Base-by-base conservation (phyloP, 495 filamentous ascomycete genomes). In the Neurospora sp. region DNA sequence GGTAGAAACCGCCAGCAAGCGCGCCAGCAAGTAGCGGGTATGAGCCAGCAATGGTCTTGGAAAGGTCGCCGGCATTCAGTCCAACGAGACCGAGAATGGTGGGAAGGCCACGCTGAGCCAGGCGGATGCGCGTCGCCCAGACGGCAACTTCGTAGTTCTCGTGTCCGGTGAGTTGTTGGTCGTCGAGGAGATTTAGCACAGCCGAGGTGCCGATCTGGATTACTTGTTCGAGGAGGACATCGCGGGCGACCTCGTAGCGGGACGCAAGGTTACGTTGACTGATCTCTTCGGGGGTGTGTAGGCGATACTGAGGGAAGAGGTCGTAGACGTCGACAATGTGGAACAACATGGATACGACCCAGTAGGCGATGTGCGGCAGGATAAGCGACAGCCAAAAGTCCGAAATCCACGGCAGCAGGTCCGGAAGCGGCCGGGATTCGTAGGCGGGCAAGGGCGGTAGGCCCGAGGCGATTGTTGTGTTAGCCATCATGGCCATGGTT, bases 251-350 rank as follows among this genome's bases (percentile, higher is more conserved):
- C 74, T 97, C 90, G 81, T 86, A 91, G 70, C 92, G 87, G 70
- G 91, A 88, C 68, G 93, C 95, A 76, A 91, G 93, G 82, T 98
- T 98, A 72, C 95, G 86, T 81, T 93, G 91, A 20, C 90, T 79
- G 71, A 97, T 87, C 77, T 97, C 95, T 69, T 92, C 93, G 38
- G 95, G 94, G 0, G 95, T 97, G 85, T 97, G 95, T 59, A 98
- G 84, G 70, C 95, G 90, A 83, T 97, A 96, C 75, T 94, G 87
- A 40, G 93, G 88, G 78, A 96, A 95, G 48, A 93, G 86, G 79
- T 96, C 91, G 79, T 90, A 89, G 68, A 89, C 82, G 82, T 97
- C 94, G 77, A 98, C 86, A 74, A 89, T 78, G 83, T 97, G 93
- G 83, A 96, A 99, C 77, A 96, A 81, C 80, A 92, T 82, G n/a